Evolutionary conservation across 225 moss, liverwort and hornwort genomes (phyloP).

Genomic region (Climacium dendroides): DNA sequence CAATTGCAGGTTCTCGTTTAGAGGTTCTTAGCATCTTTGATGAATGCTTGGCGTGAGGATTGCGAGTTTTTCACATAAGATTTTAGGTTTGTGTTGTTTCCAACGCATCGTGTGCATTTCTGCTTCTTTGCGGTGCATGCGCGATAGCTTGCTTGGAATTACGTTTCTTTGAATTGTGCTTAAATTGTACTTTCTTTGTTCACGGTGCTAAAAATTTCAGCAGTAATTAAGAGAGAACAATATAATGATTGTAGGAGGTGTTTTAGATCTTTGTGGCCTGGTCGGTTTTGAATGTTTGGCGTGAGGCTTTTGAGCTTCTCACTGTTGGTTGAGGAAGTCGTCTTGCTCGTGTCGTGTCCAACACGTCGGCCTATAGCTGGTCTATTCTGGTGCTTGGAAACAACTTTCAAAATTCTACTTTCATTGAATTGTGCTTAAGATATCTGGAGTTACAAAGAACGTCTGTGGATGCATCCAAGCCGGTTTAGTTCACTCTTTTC

Average conservation of each 20-base stretch:
- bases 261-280: neutral
- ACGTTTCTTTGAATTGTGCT: neutral
- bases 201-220: neutral
- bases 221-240: neutral
- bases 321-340: neutral
- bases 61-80: neutral
- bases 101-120: neutral
- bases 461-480: neutral
- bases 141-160: no score
- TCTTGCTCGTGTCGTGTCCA: neutral
- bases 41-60: neutral
- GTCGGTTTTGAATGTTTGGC: neutral
- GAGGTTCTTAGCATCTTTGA: neutral
- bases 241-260: neutral
- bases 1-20: neutral
- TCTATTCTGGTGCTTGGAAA: neutral
- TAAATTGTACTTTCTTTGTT: neutral
- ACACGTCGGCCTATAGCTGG: neutral
- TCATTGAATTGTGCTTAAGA: neutral
- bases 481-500: neutral
- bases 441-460: neutral
- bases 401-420: neutral
- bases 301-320: neutral
- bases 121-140: neutral
- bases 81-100: neutral